Conservation (phyloP, 805 yeast genomes). For the Hermanozyma aechmeae region DNA sequence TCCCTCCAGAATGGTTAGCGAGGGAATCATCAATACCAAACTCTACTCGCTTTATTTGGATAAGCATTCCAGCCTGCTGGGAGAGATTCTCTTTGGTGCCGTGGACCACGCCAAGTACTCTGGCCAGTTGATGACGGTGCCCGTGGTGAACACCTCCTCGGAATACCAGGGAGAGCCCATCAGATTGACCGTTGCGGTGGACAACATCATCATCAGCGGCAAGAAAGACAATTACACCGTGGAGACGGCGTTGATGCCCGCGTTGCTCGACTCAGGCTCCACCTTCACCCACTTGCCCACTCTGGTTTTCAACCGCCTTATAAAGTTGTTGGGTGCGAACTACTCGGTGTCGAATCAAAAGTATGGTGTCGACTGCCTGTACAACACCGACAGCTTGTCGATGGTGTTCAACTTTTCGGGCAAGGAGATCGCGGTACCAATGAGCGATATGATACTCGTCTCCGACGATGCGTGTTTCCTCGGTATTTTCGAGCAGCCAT, state of each 20-base stretch:
- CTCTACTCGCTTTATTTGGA: constrained; percentile 1
- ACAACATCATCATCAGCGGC: too few species aligned
- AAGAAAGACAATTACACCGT: too few species aligned
- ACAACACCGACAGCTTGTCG: too few species aligned
- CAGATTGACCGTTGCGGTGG: too few species aligned
- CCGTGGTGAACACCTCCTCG: too few species aligned
- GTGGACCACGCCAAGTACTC: constrained; percentile 1
- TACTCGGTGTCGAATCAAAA: too few species aligned
- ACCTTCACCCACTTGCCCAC: constrained; percentile 36
- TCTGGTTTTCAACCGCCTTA: too few species aligned
- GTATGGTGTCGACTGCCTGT: too few species aligned
- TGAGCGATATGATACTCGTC: not conserved
- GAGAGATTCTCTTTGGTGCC: constrained; percentile 1
- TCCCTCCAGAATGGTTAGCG: constrained; percentile 7
- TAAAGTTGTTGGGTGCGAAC: too few species aligned
- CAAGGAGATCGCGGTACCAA: not conserved
- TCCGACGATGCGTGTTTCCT: not conserved
- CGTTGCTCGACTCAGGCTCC: constrained; percentile 30
- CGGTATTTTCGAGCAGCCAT: not conserved
- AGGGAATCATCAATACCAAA: not conserved
- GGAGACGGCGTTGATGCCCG: constrained; percentile 17
- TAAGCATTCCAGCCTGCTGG: not conserved
- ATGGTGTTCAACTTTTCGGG: not conserved
- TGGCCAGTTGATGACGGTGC: too few species aligned
- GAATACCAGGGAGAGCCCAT: too few species aligned